Evolutionary conservation across 2,329 filamentous ascomycete genomes (phyloP).

Genomic region (Rutstroemia sydowiana): DNA sequence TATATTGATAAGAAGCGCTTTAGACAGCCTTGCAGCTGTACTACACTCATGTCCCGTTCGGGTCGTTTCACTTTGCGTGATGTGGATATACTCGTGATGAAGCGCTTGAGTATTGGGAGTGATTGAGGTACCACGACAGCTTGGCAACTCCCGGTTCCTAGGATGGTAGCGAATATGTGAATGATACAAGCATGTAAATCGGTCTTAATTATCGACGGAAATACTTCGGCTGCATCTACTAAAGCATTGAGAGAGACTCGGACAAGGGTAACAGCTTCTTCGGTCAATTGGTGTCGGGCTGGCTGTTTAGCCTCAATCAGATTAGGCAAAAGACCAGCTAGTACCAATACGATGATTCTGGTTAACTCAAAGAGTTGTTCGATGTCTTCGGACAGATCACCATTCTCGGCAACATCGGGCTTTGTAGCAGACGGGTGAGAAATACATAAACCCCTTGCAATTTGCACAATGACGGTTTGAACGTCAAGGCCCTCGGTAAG

Average conservation of each 20-base stretch:
- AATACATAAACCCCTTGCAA: slow-evolving; percentile 81
- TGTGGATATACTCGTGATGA: slow-evolving; percentile 66
- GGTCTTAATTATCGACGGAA: slow-evolving; percentile 92
- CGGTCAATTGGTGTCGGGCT: slow-evolving; percentile 69
- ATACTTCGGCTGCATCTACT: slow-evolving; percentile 90
- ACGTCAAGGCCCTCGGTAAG: slow-evolving; percentile 85
- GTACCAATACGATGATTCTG: slow-evolving; percentile 86
- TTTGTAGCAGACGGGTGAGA: slow-evolving; percentile 83
- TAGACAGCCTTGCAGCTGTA: slow-evolving; percentile 73
- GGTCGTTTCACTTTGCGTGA: slow-evolving; percentile 33
- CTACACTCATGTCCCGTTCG: slow-evolving; percentile 30
- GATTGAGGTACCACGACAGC: slow-evolving; percentile 82
- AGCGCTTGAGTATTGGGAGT: slow-evolving; percentile 84
- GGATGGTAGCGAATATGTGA: slow-evolving; percentile 90
- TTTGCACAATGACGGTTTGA: slow-evolving; percentile 88
- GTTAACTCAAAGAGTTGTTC: slow-evolving; percentile 97
- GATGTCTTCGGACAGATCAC: slow-evolving; percentile 88
- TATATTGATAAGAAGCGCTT: slow-evolving; percentile 77
- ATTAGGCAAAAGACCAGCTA: slow-evolving; percentile 82
- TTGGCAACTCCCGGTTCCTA: slow-evolving; percentile 82
- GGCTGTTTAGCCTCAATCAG: slow-evolving; percentile 55
- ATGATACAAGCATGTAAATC: slow-evolving; percentile 95
- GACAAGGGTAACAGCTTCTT: slow-evolving; percentile 78
- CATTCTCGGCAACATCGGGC: slow-evolving; percentile 57
- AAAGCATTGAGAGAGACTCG: slow-evolving; percentile 76